Conservation (phyloP, 2,329 filamentous ascomycete genomes). For the Hypomyces perniciosus region DNA sequence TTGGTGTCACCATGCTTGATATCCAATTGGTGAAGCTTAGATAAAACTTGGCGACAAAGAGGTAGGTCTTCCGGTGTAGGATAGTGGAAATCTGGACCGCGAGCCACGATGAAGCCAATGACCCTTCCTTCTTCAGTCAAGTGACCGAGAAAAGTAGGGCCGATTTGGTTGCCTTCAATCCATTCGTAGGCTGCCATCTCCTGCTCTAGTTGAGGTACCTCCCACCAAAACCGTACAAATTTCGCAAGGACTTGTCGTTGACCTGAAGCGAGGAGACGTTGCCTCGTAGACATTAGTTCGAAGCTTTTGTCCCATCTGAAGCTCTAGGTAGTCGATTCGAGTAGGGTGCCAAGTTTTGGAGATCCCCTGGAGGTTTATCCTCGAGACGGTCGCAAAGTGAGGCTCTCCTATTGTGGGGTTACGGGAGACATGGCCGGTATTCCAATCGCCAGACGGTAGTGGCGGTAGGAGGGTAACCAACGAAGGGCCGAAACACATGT, state of each 20-base stretch:
- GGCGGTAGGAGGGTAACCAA: conserved; percentile 29
- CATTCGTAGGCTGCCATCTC: conserved; percentile 24
- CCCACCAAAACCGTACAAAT: conserved; percentile 15
- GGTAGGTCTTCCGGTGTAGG: conserved; percentile 19
- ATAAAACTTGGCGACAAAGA: conserved; percentile 22
- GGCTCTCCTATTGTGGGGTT: conserved; percentile 19
- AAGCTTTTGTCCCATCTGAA: conserved; percentile 19
- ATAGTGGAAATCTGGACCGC: conserved; percentile 17
- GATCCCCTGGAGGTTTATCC: conserved; percentile 25
- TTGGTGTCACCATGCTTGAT: conserved; percentile 31
- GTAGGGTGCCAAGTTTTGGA: conserved; percentile 29
- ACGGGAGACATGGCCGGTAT: conserved; percentile 29
- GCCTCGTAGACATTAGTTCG: conserved; percentile 24
- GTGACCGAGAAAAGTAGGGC: conserved; percentile 25
- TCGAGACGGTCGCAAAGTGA: conserved; percentile 22
- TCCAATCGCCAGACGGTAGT: conserved; percentile 36
- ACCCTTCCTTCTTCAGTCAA: conserved; percentile 23
- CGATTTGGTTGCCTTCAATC: conserved; percentile 19
- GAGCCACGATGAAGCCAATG: conserved; percentile 21
- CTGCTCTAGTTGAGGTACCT: conserved; percentile 19
- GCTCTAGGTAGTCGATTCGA: conserved; percentile 29
- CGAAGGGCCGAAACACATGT: conserved; percentile 28
- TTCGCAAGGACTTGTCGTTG: conserved; percentile 1
- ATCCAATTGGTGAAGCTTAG: conserved; percentile 24
- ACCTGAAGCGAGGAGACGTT: conserved; percentile 12